Evolutionary conservation across 495 filamentous ascomycete species (phyloP).

Genomic region (Annulohypoxylon nitens): DNA sequence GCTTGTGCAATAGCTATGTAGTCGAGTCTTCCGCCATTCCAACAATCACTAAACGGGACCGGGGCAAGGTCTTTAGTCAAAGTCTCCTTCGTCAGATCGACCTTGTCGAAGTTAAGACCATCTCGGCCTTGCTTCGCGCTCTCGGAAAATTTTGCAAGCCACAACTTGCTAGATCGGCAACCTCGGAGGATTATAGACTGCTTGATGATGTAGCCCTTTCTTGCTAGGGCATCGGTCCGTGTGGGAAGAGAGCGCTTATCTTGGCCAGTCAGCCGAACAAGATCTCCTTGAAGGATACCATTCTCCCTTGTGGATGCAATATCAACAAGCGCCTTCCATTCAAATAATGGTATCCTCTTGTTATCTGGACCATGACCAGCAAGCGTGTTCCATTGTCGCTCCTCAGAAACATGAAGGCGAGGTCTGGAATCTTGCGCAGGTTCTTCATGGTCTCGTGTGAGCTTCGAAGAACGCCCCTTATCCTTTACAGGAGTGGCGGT

Average conservation of each 20-base stretch:
- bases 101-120: conserved; percentile 49
- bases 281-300: conserved; percentile 83
- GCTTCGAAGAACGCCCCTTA: not conserved
- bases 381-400: conserved; percentile 77
- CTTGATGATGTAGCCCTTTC: conserved; percentile 89
- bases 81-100: conserved; percentile 48
- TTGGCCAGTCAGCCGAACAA: conserved; percentile 81
- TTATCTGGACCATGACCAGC: conserved; percentile 84
- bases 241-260: conserved; percentile 90
- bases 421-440: conserved; percentile 31
- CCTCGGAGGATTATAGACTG: conserved; percentile 72
- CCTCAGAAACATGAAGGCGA: conserved; percentile 57
- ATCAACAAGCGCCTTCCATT: conserved; percentile 82
- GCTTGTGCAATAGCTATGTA: conserved; percentile 61
- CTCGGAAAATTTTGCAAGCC: conserved; percentile 61
- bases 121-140: conserved; percentile 49
- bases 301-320: conserved; percentile 78
- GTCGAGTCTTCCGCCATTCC: conserved; percentile 68
- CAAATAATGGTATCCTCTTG: conserved; percentile 71
- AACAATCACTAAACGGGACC: conserved; percentile 61
- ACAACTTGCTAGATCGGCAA: conserved; percentile 75
- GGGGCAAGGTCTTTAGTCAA: conserved; percentile 58
- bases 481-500: conserved; percentile 12
- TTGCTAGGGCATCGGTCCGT: conserved; percentile 78
- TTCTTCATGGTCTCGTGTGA: not conserved